These are phyloP conservation scores for Pythium monospermum DNA, from an alignment of 352 stramenopile species.

Conservation along the genomic window DNA sequence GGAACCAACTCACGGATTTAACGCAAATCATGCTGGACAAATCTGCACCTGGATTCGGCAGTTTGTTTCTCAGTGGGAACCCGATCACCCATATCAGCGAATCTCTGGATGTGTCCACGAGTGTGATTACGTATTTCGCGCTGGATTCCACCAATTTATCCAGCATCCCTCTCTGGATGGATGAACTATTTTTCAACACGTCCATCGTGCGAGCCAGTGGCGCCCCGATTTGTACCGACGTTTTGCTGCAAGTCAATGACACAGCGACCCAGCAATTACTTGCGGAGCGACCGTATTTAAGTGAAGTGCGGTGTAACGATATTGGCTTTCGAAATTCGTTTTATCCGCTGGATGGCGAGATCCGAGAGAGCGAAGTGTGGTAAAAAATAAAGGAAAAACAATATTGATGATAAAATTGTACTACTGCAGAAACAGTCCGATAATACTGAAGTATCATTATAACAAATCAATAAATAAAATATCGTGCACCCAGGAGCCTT, in stretches of 20 bases:
- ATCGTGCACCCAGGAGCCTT: no score
- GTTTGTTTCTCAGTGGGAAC: conserved; percentile 1
- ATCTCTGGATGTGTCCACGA: background rate
- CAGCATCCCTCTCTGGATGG: conserved; percentile 1
- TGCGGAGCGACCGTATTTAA: background rate
- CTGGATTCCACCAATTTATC: conserved; percentile 3
- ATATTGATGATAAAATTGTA: no score
- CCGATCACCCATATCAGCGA: conserved; percentile 5
- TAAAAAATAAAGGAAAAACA: no score
- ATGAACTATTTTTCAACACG: conserved; percentile 1
- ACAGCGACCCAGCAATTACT: background rate
- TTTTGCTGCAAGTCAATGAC: conserved; percentile 1
- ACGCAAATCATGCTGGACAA: background rate
- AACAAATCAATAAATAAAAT: no score
- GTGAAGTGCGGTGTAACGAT: conserved; percentile 3
- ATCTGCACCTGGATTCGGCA: background rate
- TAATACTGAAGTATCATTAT: no score
- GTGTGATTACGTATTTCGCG: background rate
- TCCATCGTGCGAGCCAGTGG: background rate
- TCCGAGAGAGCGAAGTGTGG: conserved; percentile 5
- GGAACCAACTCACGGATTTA: conserved; percentile 4
- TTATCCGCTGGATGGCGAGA: conserved; percentile 3
- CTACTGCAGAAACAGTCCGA: no score
- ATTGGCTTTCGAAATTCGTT: conserved; percentile 1
- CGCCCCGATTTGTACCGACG: conserved; percentile 2